phyloP scores from a whole-genome alignment of 2,329 filamentous ascomycete genomes.

The Cordyceps fumosorosea region DNA sequence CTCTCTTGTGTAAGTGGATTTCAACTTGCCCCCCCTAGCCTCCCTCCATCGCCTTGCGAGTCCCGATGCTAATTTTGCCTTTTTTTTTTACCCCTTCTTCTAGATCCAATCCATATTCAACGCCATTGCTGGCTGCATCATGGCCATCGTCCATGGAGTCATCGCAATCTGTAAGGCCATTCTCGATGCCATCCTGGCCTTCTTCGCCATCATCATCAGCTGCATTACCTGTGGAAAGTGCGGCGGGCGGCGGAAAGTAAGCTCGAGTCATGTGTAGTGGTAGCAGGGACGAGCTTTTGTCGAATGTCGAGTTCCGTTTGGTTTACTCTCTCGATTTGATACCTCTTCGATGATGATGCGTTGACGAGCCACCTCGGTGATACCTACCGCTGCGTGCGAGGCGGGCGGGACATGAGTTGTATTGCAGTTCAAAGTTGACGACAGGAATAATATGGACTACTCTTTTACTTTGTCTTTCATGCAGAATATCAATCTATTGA shows the following conservation, averaged over 20 bases:
- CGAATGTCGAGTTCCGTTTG: not conserved
- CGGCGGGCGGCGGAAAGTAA: conserved; percentile 25
- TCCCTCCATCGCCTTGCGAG: not conserved
- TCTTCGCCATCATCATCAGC: conserved; percentile 60
- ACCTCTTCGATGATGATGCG: not conserved
- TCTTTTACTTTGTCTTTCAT: too few relatives aligned
- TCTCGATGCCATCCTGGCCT: conserved; percentile 57
- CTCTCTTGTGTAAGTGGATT: conserved; percentile 67
- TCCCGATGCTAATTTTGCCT: not conserved
- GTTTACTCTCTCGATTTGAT: not conserved
- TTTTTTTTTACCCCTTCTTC: not conserved
- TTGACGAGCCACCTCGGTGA: not conserved
- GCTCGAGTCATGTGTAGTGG: conserved; percentile 9
- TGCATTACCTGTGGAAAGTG: conserved; percentile 51
- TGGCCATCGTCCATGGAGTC: conserved; percentile 62
- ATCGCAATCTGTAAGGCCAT: conserved; percentile 59
- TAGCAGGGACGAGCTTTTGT: not conserved
- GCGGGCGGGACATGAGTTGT: not conserved
- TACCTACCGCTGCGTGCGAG: not conserved
- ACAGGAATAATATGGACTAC: too few relatives aligned
- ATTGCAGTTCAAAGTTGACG: too few relatives aligned
- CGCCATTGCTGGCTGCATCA: conserved; percentile 60
- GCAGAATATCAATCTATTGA: too few relatives aligned
- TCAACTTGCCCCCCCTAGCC: not conserved
- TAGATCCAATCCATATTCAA: conserved; percentile 54